Conservation (phyloP, 2,329 filamentous ascomycete species). For the Aschersonia sp. region DNA sequence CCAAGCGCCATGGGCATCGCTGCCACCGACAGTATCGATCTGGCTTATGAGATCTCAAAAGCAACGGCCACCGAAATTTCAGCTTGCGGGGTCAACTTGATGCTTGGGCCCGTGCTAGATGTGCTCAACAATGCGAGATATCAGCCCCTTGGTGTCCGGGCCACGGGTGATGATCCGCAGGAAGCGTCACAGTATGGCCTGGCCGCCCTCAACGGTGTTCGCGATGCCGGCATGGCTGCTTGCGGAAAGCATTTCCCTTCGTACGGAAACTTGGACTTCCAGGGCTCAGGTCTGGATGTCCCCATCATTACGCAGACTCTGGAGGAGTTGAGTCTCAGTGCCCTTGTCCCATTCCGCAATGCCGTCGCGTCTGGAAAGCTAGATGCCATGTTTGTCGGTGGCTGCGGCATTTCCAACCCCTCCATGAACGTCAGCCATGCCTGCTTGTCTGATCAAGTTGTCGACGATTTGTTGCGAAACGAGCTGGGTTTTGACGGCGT, state of each 20-base stretch:
- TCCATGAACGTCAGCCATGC: conserved; percentile 94
- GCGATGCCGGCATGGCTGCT: conserved; percentile 76
- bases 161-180: conserved; percentile 83
- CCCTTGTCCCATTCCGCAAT: conserved; percentile 81
- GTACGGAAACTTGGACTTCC: conserved; percentile 87
- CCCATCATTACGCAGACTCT: conserved; percentile 92
- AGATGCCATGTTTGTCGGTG: conserved; percentile 92
- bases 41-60: conserved; percentile 83
- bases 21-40: conserved; percentile 72
- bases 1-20: conserved; percentile 94
- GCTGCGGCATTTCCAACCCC: conserved; percentile 80
- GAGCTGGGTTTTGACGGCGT: conserved; percentile 86
- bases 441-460: conserved; percentile 83
- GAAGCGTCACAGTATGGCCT: conserved; percentile 89
- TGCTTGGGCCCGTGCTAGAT: conserved; percentile 85
- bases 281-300: conserved; percentile 81
- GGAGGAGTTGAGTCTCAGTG: conserved; percentile 84
- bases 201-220: conserved; percentile 82
- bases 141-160: conserved; percentile 79
- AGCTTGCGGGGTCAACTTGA: conserved; percentile 90
- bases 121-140: conserved; percentile 87
- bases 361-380: conserved; percentile 69
- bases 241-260: conserved; percentile 96
- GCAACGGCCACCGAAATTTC: conserved; percentile 86
- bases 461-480: conserved; percentile 76